Evolutionary conservation across 2,329 filamentous ascomycete species (phyloP).

Genomic region (Beauveria pseudobassiana): DNA sequence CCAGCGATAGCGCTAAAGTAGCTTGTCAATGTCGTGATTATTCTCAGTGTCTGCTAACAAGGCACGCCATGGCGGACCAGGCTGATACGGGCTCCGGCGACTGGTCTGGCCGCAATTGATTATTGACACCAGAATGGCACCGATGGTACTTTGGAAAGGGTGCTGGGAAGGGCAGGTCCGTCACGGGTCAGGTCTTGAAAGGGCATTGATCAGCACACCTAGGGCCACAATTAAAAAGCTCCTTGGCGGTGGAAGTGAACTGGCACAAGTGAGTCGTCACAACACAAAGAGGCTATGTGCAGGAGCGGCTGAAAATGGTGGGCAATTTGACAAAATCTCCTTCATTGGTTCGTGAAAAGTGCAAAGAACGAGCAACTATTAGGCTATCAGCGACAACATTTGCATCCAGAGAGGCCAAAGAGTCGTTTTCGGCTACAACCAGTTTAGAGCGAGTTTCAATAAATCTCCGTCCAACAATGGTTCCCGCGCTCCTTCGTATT

Average conservation of each 20-base stretch:
- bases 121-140: neutral
- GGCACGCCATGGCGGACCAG: neutral
- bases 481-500: conserved; percentile 16
- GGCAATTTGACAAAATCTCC: too few relatives aligned
- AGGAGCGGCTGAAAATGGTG: too few relatives aligned
- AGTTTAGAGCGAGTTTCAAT: neutral
- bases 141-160: neutral
- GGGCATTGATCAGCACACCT: neutral
- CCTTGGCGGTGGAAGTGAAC: neutral
- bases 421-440: too few relatives aligned
- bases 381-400: too few relatives aligned
- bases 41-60: neutral
- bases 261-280: too few relatives aligned
- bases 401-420: too few relatives aligned
- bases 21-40: neutral
- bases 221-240: neutral
- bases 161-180: neutral
- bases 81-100: neutral
- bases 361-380: too few relatives aligned
- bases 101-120: neutral
- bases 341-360: too few relatives aligned
- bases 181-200: neutral
- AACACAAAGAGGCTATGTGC: too few relatives aligned
- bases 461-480: neutral
- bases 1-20: neutral